Base-by-base conservation (phyloP, 495 filamentous ascomycete species). In the Penicillium manginii region DNA sequence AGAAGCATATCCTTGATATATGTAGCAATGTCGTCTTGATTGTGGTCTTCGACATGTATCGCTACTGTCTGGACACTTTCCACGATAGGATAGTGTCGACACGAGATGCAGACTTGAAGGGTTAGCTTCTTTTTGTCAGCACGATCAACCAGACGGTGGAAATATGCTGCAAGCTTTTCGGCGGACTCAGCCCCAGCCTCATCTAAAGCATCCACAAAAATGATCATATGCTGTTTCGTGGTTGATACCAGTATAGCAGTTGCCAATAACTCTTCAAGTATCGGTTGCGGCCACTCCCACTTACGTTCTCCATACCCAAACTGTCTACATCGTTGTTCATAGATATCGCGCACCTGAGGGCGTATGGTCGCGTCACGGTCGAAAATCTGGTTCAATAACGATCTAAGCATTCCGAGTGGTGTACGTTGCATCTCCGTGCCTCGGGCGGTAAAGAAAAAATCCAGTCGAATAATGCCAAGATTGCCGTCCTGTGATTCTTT, bases 121-220 rank as follows among this genome's bases (percentile, higher is more conserved):
- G 19, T 1, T 23, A 26, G 18, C n/a, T 47, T 49, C 29, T 54
- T 53, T 40, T 23, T 14, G 11, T 31, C 32, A 22, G 52, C 53
- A 0, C 31, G 31, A 22, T 54, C 42, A 51, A 54, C 39, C 0
- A 65, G 53, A 1, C 39, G 33, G 23, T 65, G 63, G 26, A 62
- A 65, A 52, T 55, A 58, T 0, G 14, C 52, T 18, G 52, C 55
- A 0, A 61, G 40, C 32, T 19, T 18, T 29, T 53, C 42, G 42
- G 56, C 63, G 10, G 50, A 54, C 29, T 62, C 31, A 49, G 45
- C 48, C 7, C 59, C 64, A 22, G 60, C 50, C 54, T 67, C 65
- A 52, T 68, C 62, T 11, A 68, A 29, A 18, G 62, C 65, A 58
- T 68, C 62, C 21, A 68, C 59, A 50, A 68, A 61, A 22, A 64